Percentiles rank a stretch among this genome's conserved stretches.
phyloP scores from a whole-genome alignment of 1,284 basidiomycete genomes.

The Microbotryomycetes sp. region DNA sequence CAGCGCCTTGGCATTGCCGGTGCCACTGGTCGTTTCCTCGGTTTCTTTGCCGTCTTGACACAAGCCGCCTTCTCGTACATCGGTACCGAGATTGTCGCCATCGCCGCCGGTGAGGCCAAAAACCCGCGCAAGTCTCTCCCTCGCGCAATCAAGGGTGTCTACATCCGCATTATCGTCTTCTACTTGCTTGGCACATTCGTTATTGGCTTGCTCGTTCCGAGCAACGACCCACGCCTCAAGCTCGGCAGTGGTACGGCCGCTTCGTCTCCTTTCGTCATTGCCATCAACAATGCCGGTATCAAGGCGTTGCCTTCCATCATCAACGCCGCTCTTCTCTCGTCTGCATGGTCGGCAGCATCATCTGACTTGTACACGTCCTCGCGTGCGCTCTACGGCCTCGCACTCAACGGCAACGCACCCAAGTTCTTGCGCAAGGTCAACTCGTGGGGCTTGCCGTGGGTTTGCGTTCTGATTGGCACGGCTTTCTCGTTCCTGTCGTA shows the following conservation, averaged over 20 bases:
- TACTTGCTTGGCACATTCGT: constrained; percentile 53
- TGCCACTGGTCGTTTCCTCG: constrained; percentile 32
- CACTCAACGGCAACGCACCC: constrained; percentile 46
- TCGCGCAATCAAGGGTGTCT: constrained; percentile 59
- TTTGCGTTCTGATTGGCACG: constrained; percentile 59
- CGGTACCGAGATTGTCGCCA: constrained; percentile 75
- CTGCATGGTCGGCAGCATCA: constrained; percentile 52
- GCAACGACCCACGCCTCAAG: constrained; percentile 53
- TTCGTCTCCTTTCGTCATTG: constrained; percentile 35
- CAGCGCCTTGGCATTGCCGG: constrained; percentile 46
- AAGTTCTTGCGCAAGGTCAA: constrained; percentile 57
- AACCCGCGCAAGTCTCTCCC: constrained; percentile 52
- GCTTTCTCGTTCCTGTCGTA: constrained; percentile 66
- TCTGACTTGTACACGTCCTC: constrained; percentile 52
- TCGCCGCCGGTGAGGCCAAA: constrained; percentile 54
- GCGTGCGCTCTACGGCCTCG: constrained; percentile 50
- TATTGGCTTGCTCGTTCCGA: constrained; percentile 63
- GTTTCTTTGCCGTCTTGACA: constrained; percentile 33
- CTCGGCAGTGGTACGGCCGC: constrained; percentile 40
- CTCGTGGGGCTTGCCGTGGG: constrained; percentile 64
- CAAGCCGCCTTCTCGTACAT: constrained; percentile 70
- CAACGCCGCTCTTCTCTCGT: constrained; percentile 46
- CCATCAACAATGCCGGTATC: constrained; percentile 34
- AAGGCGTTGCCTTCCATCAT: constrained; percentile 38
- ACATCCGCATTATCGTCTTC: constrained; percentile 63